phyloP scores from a whole-genome alignment of 371 early-diverging fungal genomes.

The Lichtheimia corymbifera region DNA sequence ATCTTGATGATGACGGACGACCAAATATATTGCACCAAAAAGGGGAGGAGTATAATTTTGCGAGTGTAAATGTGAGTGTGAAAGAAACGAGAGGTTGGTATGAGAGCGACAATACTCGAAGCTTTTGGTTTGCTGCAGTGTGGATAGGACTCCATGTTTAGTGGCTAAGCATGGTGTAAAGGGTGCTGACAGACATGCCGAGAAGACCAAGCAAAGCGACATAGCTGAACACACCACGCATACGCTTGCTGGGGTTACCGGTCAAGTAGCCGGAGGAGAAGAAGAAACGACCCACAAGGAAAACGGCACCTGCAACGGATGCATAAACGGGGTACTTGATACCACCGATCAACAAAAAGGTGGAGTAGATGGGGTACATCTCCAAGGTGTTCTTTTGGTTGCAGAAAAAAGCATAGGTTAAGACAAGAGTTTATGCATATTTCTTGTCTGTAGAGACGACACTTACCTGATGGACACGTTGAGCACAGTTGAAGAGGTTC shows the following conservation, averaged over 20 bases:
- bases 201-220: slow-evolving; percentile 43
- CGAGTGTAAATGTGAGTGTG: not conserved
- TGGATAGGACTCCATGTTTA: not conserved
- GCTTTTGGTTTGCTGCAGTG: not conserved
- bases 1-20: too few relatives aligned
- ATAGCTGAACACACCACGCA: slow-evolving; percentile 23
- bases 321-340: slow-evolving; percentile 52
- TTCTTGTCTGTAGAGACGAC: not conserved
- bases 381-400: slow-evolving; percentile 32
- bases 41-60: too few relatives aligned
- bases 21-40: too few relatives aligned
- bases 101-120: not conserved
- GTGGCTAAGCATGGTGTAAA: slow-evolving; percentile 18
- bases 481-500: slow-evolving; percentile 66
- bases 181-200: slow-evolving; percentile 23
- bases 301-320: slow-evolving; percentile 47
- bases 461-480: slow-evolving; percentile 66
- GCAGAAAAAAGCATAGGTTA: not conserved
- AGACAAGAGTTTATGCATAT: not conserved
- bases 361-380: slow-evolving; percentile 33
- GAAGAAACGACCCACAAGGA: slow-evolving; percentile 47
- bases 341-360: slow-evolving; percentile 45
- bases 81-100: not conserved
- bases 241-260: slow-evolving; percentile 58
- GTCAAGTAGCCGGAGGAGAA: slow-evolving; percentile 57